Evolutionary conservation across 1,284 basidiomycete genomes (phyloP).

Genomic region (Leccinum griseonigrum): DNA sequence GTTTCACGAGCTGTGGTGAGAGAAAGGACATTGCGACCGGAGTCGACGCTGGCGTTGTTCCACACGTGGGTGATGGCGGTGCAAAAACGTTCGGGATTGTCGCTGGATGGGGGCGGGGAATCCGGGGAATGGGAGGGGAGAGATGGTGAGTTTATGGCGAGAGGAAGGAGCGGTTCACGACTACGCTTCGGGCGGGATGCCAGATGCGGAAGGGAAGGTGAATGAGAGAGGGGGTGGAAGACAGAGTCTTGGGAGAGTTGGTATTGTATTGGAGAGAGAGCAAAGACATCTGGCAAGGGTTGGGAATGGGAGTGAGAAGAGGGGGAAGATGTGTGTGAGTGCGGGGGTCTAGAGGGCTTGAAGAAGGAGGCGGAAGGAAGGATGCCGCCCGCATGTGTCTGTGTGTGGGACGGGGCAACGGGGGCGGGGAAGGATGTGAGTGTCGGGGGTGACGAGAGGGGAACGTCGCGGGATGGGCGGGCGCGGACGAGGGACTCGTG

Average conservation of each 20-base stretch:
- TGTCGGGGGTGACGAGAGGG: constrained; percentile 30
- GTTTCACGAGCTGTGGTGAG: constrained; percentile 6
- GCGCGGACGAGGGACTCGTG: constrained; percentile 3
- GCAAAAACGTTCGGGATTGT: constrained; percentile 42
- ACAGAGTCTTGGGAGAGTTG: constrained; percentile 31
- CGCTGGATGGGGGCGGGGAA: constrained; percentile 9
- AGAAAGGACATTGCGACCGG: constrained; percentile 25
- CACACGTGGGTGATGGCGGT: constrained; percentile 56
- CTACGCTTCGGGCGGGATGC: constrained; percentile 52
- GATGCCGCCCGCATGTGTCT: constrained; percentile 69
- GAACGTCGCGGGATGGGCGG: constrained; percentile 17
- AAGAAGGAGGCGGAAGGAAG: constrained; percentile 75
- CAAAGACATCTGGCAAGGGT: constrained; percentile 14
- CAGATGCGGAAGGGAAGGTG: constrained; percentile 31
- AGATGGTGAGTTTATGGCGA: constrained; percentile 25
- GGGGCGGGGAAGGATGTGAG: constrained; percentile 25
- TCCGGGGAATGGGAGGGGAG: constrained; percentile 19
- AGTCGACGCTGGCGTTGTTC: constrained; percentile 57
- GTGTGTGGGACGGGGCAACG: constrained; percentile 19
- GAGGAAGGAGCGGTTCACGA: constrained; percentile 64
- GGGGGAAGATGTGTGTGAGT: constrained; percentile 36
- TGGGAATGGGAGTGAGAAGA: constrained; percentile 15
- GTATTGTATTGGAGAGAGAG: constrained; percentile 16
- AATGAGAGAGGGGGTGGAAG: constrained; percentile 30
- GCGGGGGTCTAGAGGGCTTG: constrained; percentile 55